Conservation (phyloP, 768 basidiomycete species). For the Strobilomyces echinocephalus region DNA sequence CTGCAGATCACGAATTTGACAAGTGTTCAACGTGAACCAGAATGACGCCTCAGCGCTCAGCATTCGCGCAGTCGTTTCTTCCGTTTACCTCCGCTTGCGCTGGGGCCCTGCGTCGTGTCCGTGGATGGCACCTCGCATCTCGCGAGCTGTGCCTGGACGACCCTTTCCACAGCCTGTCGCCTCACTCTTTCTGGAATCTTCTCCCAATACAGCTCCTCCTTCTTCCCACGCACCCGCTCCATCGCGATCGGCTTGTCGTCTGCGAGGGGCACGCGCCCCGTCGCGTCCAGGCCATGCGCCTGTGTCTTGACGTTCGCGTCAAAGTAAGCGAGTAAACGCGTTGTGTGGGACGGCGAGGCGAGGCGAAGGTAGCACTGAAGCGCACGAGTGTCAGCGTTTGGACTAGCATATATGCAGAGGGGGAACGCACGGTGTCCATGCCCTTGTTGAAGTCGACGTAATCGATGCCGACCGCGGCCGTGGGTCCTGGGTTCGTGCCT, state of each 20-base stretch:
- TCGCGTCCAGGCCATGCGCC: slow-evolving; percentile 50
- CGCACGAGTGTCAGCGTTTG: neutral
- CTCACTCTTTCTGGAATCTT: slow-evolving; percentile 73
- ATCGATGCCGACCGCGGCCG: slow-evolving; percentile 43
- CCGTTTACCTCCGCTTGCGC: neutral
- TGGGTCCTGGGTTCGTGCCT: neutral
- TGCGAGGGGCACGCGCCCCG: slow-evolving; percentile 30
- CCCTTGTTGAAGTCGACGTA: slow-evolving; percentile 81
- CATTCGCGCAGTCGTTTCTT: slow-evolving; percentile 17
- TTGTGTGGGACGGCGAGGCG: slow-evolving; percentile 45
- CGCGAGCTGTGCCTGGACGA: slow-evolving; percentile 11
- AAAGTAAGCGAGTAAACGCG: slow-evolving; percentile 45
- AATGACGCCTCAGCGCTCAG: neutral
- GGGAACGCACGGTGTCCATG: slow-evolving; percentile 55
- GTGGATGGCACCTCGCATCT: neutral
- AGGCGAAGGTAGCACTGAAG: slow-evolving; percentile 73
- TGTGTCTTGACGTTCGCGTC: slow-evolving; percentile 36
- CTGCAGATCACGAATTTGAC: too few relatives aligned
- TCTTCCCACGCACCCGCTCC: slow-evolving; percentile 58
- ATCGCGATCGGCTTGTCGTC: slow-evolving; percentile 34
- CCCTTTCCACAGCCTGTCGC: slow-evolving; percentile 53
- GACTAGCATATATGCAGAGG: neutral
- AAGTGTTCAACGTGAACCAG: too few relatives aligned
- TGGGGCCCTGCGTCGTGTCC: neutral
- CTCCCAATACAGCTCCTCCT: slow-evolving; percentile 74